These are phyloP conservation scores for Verticillium klebahnii DNA, from an alignment of 2,329 filamentous ascomycete genomes.

Conservation along the genomic window DNA sequence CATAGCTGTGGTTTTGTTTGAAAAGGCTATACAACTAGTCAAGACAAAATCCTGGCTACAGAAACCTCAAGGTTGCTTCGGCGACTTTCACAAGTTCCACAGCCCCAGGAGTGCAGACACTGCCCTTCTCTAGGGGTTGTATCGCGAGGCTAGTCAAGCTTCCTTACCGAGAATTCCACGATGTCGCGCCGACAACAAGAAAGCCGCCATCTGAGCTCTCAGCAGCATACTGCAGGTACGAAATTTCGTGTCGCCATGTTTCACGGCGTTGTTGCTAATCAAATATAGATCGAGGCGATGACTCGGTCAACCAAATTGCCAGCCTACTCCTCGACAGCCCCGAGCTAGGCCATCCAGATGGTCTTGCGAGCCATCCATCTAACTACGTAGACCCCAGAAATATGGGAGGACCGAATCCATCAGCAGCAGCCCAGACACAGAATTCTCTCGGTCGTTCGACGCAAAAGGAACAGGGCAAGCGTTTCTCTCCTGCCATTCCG, in stretches of 20 bases:
- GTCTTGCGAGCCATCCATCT: constrained; percentile 9
- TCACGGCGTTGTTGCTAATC: neutral
- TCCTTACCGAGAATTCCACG: too few species aligned
- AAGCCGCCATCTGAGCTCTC: too few species aligned
- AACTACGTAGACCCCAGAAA: constrained; percentile 1
- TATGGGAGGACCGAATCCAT: neutral
- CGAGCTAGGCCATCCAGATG: neutral
- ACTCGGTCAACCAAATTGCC: constrained; percentile 8
- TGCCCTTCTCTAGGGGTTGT: too few species aligned
- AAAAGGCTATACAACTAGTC: too few species aligned
- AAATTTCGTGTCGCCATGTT: neutral
- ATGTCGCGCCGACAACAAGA: too few species aligned
- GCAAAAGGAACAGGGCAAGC: neutral
- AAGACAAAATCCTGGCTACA: too few species aligned
- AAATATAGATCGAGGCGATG: neutral
- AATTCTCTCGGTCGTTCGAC: neutral
- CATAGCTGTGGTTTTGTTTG: too few species aligned
- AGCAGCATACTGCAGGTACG: neutral
- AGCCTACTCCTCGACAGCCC: constrained; percentile 9
- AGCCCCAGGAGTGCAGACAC: too few species aligned
- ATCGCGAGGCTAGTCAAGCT: too few species aligned
- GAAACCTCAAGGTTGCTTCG: too few species aligned
- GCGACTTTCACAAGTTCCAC: too few species aligned
- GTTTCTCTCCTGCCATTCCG: constrained; percentile 5
- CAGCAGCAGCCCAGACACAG: neutral